phyloP scores from a whole-genome alignment of 129 eudicot genomes.

The Flaveria bidentis region DNA sequence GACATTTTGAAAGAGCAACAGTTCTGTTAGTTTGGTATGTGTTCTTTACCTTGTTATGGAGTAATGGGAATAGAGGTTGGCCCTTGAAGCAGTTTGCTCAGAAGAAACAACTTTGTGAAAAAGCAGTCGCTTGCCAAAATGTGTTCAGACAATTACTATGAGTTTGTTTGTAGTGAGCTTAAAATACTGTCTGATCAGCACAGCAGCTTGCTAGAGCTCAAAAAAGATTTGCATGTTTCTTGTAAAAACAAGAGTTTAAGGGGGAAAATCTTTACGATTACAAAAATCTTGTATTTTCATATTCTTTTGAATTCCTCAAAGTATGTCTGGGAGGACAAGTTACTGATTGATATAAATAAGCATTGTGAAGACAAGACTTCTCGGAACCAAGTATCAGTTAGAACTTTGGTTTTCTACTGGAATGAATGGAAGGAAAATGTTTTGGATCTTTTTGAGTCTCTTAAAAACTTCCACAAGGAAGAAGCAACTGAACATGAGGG shows the following conservation, averaged over 20 bases:
- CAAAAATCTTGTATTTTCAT: slow-evolving; percentile 54
- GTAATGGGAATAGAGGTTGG: slow-evolving; percentile 48
- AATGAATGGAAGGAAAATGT: slow-evolving; percentile 43
- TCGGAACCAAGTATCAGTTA: slow-evolving; percentile 42
- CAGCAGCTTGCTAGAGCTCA: slow-evolving; percentile 41
- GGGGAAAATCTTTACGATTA: slow-evolving; percentile 40
- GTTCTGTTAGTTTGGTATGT: slow-evolving; percentile 38
- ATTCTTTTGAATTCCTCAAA: slow-evolving; percentile 26
- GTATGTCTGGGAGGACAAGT: slow-evolving; percentile 52
- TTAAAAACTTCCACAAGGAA: slow-evolving; percentile 29
- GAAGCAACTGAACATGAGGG: slow-evolving; percentile 17
- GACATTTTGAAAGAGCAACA: slow-evolving; percentile 35
- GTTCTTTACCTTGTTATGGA: slow-evolving; percentile 49
- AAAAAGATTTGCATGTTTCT: slow-evolving; percentile 31
- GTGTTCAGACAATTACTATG: slow-evolving; percentile 29
- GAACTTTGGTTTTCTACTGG: slow-evolving; percentile 57
- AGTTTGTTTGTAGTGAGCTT: slow-evolving; percentile 46
- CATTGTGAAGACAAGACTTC: slow-evolving; percentile 36
- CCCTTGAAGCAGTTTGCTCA: slow-evolving; percentile 52
- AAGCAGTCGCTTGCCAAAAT: slow-evolving; percentile 38
- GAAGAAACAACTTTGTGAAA: slow-evolving; percentile 45
- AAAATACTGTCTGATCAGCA: slow-evolving; percentile 37
- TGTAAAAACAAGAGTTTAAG: slow-evolving; percentile 28
- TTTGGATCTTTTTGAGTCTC: slow-evolving; percentile 34
- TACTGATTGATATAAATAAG: slow-evolving; percentile 13